These are phyloP conservation scores for Fusarium sp. DNA, from an alignment of 2,329 filamentous ascomycete species.

Conservation along the genomic window DNA sequence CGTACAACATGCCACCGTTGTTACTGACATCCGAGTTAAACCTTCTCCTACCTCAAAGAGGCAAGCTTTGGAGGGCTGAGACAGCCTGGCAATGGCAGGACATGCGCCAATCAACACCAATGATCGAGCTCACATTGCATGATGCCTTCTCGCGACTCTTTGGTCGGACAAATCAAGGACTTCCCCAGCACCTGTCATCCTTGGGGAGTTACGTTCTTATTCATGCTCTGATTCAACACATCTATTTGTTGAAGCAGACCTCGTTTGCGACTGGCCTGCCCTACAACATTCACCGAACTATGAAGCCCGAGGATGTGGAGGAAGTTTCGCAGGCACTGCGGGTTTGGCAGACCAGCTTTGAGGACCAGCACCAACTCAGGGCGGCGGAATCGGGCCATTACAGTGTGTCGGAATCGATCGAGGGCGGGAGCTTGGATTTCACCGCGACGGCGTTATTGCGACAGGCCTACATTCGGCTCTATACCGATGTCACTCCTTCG, in stretches of 20 bases:
- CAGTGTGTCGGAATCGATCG: slow-evolving; percentile 64
- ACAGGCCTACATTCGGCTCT: slow-evolving; percentile 75
- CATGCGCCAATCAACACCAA: slow-evolving; percentile 65
- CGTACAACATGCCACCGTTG: slow-evolving; percentile 72
- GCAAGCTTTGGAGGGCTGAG: slow-evolving; percentile 71
- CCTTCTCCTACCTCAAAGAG: slow-evolving; percentile 67
- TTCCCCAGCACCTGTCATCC: slow-evolving; percentile 68
- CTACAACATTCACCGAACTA: slow-evolving; percentile 65
- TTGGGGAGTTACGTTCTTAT: slow-evolving; percentile 80
- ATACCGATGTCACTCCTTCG: slow-evolving; percentile 75
- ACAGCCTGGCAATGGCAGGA: slow-evolving; percentile 73
- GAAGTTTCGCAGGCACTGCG: slow-evolving; percentile 69
- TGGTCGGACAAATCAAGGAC: slow-evolving; percentile 64
- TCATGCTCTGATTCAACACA: slow-evolving; percentile 79
- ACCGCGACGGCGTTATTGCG: slow-evolving; percentile 74
- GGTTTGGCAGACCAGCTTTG: slow-evolving; percentile 72
- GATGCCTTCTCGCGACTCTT: slow-evolving; percentile 71
- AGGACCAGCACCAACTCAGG: slow-evolving; percentile 67
- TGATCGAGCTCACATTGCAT: slow-evolving; percentile 68
- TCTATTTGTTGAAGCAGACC: slow-evolving; percentile 78
- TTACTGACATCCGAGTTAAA: slow-evolving; percentile 73
- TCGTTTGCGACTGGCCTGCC: slow-evolving; percentile 65
- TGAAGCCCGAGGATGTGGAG: slow-evolving; percentile 70
- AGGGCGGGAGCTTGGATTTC: slow-evolving; percentile 74
- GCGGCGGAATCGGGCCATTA: slow-evolving; percentile 64